phyloP scores from a whole-genome alignment of 2,329 filamentous ascomycete species.

The Botrytis medusae region DNA sequence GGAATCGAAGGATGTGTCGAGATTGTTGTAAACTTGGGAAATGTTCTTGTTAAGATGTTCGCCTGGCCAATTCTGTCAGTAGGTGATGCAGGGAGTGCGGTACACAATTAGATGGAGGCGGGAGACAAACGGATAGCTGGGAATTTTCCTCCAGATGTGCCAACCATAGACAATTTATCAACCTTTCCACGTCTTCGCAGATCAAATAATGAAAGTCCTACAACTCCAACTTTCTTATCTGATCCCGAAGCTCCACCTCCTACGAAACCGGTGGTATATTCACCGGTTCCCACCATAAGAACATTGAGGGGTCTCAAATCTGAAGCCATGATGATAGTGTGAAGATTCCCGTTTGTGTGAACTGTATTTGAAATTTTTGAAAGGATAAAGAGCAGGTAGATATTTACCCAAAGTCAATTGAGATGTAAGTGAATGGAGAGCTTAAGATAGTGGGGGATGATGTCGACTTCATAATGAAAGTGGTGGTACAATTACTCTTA shows the following conservation, averaged over 20 bases:
- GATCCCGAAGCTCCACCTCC: slow-evolving; percentile 79
- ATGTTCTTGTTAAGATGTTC: slow-evolving; percentile 88
- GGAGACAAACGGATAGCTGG: slow-evolving; percentile 74
- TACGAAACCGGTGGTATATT: slow-evolving; percentile 96
- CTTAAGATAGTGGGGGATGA: slow-evolving; percentile 6
- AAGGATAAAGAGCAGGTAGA: not conserved
- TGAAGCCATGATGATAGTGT: slow-evolving; percentile 18
- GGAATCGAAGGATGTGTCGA: slow-evolving; percentile 83
- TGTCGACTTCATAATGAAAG: not conserved
- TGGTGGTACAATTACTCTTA: slow-evolving; percentile 1
- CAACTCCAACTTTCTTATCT: slow-evolving; percentile 95
- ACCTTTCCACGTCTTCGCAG: slow-evolving; percentile 87
- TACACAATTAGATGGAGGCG: not conserved
- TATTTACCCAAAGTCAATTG: slow-evolving; percentile 13
- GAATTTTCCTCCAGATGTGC: slow-evolving; percentile 84
- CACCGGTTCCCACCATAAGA: slow-evolving; percentile 68
- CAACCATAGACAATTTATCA: slow-evolving; percentile 81
- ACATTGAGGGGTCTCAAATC: slow-evolving; percentile 36
- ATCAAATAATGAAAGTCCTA: slow-evolving; percentile 86
- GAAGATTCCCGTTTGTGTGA: not conserved
- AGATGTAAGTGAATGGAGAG: not conserved
- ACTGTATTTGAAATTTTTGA: not conserved
- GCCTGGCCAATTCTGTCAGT: slow-evolving; percentile 47
- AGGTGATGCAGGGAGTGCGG: not conserved
- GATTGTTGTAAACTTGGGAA: slow-evolving; percentile 78